Evolutionary conservation across 106 monocot species (phyloP), one percentile per base, ranked within the genome.

Genomic region (Platanthera zijinensis): DNA sequence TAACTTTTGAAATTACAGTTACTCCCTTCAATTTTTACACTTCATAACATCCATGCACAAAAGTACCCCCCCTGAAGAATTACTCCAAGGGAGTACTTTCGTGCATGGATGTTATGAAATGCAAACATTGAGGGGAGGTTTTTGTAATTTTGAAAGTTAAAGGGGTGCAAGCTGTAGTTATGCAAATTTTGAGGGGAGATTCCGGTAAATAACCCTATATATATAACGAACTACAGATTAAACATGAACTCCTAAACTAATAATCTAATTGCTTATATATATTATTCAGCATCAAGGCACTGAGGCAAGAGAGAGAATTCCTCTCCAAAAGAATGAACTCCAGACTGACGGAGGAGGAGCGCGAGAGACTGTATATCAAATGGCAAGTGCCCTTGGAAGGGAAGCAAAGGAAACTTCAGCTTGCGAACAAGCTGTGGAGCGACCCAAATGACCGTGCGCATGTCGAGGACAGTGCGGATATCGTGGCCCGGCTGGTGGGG

Each of bases 401-500:
- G n/a, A 99, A 99, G 82, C 91, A 92, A 64, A 86, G 91, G 78
- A 91, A 76, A 78, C 83, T 94, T 51, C 93, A 94, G 74, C 74
- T 99, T 61, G 87, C 89, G 48, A 88, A 89, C 88, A 99, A 86
- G 79, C 87, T 99, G 11, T 99, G 97, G 97, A 87, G 76, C 0
- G 86, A 94, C 57, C 89, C 97, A n/a, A 89, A 62, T 47, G 87
- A 92, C 49, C 61, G 48, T 13, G 69, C 68, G 8, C 94, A 99
- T 74, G 87, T 99, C 5, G 90, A 91, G 49, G 91, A 92, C 66
- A 99, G 97, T 57, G 97, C 94, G 10, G 88, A 99, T 39, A 81
- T 99, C 13, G 97, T 99, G 74, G 97, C 97, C 10, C 84, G 84
- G 45, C 61, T 99, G 75, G 97, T 99, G 1, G 97, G 91, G 19